Conservation (phyloP, 148 eudicot genomes). For the Camellia lanceoleosa region DNA sequence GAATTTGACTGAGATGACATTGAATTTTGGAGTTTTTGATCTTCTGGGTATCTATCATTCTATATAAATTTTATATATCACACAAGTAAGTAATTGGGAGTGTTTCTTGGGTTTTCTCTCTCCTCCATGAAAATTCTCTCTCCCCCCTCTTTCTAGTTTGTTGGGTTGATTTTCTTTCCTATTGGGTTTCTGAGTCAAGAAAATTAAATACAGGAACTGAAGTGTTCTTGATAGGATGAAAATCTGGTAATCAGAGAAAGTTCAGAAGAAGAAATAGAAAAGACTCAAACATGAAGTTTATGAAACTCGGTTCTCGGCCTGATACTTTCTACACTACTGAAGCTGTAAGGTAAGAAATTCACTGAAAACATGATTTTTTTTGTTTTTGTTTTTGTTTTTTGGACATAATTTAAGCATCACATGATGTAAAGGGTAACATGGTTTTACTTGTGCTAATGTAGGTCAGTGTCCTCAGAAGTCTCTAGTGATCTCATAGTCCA, state of each 20-base stretch:
- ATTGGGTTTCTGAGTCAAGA: not conserved
- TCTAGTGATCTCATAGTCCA: conserved; percentile 86
- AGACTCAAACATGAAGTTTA: conserved; percentile 72
- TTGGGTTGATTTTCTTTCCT: not conserved
- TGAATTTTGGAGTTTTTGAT: conserved; percentile 18
- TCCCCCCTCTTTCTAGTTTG: not conserved
- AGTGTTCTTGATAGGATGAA: conserved; percentile 4
- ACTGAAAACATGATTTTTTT: not conserved
- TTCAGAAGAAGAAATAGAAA: not conserved
- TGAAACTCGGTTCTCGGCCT: conserved; percentile 93
- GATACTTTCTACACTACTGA: conserved; percentile 85
- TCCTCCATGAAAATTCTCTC: conserved; percentile 7
- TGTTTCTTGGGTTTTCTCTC: conserved; percentile 4
- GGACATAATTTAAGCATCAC: too few relatives aligned
- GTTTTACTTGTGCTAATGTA: conserved; percentile 27
- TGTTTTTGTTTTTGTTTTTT: not conserved
- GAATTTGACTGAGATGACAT: conserved; percentile 47
- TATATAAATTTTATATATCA: conserved; percentile 7
- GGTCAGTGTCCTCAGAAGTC: conserved; percentile 87
- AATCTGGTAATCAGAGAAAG: not conserved
- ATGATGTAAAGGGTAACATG: not conserved
- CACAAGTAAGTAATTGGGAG: not conserved
- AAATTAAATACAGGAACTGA: conserved; percentile 4
- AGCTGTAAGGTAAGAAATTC: conserved; percentile 58
- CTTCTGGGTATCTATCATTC: conserved; percentile 32